These are phyloP conservation scores for Aspergillus pseudonomiae DNA, from an alignment of 2,329 filamentous ascomycete genomes.

Conservation along the genomic window DNA sequence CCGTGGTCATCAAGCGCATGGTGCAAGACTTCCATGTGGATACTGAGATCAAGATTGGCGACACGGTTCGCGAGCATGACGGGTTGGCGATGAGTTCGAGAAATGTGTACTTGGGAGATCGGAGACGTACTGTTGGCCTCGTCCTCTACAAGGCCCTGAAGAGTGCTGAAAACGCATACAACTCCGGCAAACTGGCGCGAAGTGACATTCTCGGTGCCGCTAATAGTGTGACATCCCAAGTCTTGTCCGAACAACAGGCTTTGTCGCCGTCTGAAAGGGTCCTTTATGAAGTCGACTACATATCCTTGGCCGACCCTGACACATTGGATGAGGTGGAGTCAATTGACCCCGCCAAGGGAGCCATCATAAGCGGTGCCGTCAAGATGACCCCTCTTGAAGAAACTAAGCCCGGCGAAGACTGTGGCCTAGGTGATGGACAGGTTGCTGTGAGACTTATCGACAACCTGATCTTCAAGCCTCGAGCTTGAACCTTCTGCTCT, in stretches of 20 bases:
- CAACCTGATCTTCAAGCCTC: slow-evolving; percentile 73
- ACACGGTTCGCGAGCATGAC: slow-evolving; percentile 75
- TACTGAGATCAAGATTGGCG: slow-evolving; percentile 71
- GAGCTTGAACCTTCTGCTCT: slow-evolving; percentile 7
- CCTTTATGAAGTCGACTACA: slow-evolving; percentile 83
- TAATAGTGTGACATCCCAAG: slow-evolving; percentile 58
- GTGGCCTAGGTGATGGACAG: slow-evolving; percentile 69
- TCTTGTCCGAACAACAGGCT: slow-evolving; percentile 63
- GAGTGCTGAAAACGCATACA: slow-evolving; percentile 71
- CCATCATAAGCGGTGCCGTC: slow-evolving; percentile 85
- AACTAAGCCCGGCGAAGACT: slow-evolving; percentile 69
- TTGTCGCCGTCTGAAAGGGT: slow-evolving; percentile 65
- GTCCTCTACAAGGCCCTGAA: slow-evolving; percentile 71
- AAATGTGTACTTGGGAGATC: slow-evolving; percentile 85
- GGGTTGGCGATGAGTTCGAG: slow-evolving; percentile 89
- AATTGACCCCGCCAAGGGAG: slow-evolving; percentile 72
- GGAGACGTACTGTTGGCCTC: slow-evolving; percentile 71
- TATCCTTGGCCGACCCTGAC: slow-evolving; percentile 84
- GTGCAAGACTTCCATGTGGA: slow-evolving; percentile 84
- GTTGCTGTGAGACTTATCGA: slow-evolving; percentile 88
- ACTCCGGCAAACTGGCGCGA: slow-evolving; percentile 56
- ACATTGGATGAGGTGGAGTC: slow-evolving; percentile 76
- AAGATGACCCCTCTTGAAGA: slow-evolving; percentile 84
- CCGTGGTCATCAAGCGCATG: slow-evolving; percentile 83
- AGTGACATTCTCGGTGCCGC: slow-evolving; percentile 74